phyloP scores from a whole-genome alignment of 2,329 filamentous ascomycete species.

The Lasiodiplodia theobromae region DNA sequence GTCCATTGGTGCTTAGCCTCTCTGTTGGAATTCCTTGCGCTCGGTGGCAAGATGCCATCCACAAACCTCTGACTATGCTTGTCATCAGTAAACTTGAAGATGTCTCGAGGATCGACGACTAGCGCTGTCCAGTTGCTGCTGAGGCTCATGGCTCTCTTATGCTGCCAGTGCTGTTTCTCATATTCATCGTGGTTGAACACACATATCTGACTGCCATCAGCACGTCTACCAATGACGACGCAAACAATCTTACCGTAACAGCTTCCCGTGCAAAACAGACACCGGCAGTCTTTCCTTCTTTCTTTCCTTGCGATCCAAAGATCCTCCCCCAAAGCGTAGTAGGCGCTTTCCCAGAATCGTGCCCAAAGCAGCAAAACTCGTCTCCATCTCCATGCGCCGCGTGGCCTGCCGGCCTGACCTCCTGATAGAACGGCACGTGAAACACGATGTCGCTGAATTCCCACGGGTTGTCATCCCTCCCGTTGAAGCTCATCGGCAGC shows the following conservation, averaged over 20 bases:
- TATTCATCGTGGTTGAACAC: not conserved
- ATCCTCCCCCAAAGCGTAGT: too few species aligned
- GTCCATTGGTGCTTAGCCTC: not conserved
- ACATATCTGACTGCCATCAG: not conserved
- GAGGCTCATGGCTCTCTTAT: not conserved
- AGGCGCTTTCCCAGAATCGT: not conserved
- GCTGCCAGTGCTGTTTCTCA: not conserved
- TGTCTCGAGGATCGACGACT: not conserved
- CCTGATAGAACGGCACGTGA: not conserved
- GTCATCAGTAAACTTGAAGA: not conserved
- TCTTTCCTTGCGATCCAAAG: too few species aligned
- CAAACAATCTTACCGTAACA: too few species aligned
- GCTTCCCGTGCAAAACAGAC: too few species aligned
- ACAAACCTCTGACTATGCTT: not conserved
- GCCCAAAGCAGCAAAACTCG: not conserved
- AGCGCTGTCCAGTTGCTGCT: not conserved
- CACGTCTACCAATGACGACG: not conserved
- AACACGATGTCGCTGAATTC: conserved; percentile 1
- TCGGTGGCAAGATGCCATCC: not conserved
- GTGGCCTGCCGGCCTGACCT: too few species aligned
- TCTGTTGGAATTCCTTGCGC: not conserved
- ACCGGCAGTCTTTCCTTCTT: too few species aligned
- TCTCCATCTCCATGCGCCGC: not conserved
- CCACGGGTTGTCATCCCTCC: not conserved
- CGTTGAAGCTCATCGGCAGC: not conserved